Evolutionary conservation across 1,284 basidiomycete species (phyloP).

Genomic region (Ceratobasidium theobromae): DNA sequence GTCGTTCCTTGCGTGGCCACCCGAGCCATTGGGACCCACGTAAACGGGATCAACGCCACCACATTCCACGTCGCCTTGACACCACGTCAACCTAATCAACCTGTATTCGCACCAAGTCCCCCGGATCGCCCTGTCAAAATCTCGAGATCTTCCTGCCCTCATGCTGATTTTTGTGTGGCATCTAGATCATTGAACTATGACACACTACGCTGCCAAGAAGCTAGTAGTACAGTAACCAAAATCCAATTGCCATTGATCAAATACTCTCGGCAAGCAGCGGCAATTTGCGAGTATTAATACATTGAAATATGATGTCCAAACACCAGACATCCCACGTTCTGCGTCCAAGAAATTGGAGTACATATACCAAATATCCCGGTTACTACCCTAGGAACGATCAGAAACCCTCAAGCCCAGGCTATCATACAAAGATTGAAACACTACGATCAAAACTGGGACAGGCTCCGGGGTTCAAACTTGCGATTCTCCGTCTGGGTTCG

Average conservation of each 20-base stretch:
- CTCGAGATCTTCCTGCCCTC: background rate
- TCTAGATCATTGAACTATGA: too few species aligned
- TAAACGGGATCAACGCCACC: background rate
- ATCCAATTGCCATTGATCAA: too few species aligned
- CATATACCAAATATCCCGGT: background rate
- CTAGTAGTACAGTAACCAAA: too few species aligned
- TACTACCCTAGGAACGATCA: conserved; percentile 21
- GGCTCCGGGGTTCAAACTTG: background rate
- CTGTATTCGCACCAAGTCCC: background rate
- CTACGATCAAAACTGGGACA: background rate
- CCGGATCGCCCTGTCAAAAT: background rate
- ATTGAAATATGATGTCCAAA: too few species aligned
- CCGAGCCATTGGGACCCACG: background rate
- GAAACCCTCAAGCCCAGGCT: background rate
- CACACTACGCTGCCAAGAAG: too few species aligned
- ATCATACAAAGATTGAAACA: background rate
- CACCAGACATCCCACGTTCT: too few species aligned
- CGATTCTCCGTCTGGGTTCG: background rate
- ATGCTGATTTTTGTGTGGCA: background rate
- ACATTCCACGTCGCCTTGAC: background rate
- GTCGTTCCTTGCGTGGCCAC: background rate
- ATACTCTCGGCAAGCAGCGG: too few species aligned
- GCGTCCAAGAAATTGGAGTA: too few species aligned
- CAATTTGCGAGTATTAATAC: too few species aligned
- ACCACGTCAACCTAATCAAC: background rate